Base-by-base conservation (phyloP, 495 filamentous ascomycete species). In the Penicillium dipodomyicola region DNA sequence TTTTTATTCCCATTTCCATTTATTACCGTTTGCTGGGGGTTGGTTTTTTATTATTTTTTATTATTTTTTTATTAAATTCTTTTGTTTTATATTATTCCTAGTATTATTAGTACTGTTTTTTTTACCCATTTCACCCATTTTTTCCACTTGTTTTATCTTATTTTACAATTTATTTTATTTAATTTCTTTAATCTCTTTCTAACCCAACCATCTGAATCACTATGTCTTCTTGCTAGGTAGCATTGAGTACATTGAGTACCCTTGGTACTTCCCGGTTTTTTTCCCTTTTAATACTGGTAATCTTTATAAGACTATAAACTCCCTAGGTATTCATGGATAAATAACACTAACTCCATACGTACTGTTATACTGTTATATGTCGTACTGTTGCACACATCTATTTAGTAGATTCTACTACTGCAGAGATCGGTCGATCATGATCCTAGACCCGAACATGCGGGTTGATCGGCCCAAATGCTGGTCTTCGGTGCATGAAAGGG, bases 381-480 rank as follows among this genome's bases (percentile, higher is more conserved):
- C 4, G 4, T 23, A 23, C 22, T 23, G 22, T 25, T 25, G 23
- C 23, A 25, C 23, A 25, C 23, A 25, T 25, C 5, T 25, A 25
- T 9, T 47, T 9, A 45, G 11, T 14, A 15, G 15, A 46, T n/a
- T 47, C 27, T 30, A 19, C 27, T 30, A 12, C 37, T 55, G 43
- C 56, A 57, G 49, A 53, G 52, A 52, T 58, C 48, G 52, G 50
- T 56, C 57, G 52, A 63, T 54, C 60, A 6, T 49, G 22, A 30
- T 55, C 52, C 44, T 49, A 35, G 54, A 58, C 54, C 56, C 52
- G 55, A 44, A 52, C 48, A 60, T 60, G 62, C 59, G 65, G 57
- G 61, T 65, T 61, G 63, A 66, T 66, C 65, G 41, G 45, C 59
- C 61, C 23, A 53, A 59, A 63, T 65, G 65, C 58, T 59, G 63